Evolutionary conservation across 148 eudicot species (phyloP), one percentile per base, ranked within the genome.

Genomic region (Selenicereus undatus): DNA sequence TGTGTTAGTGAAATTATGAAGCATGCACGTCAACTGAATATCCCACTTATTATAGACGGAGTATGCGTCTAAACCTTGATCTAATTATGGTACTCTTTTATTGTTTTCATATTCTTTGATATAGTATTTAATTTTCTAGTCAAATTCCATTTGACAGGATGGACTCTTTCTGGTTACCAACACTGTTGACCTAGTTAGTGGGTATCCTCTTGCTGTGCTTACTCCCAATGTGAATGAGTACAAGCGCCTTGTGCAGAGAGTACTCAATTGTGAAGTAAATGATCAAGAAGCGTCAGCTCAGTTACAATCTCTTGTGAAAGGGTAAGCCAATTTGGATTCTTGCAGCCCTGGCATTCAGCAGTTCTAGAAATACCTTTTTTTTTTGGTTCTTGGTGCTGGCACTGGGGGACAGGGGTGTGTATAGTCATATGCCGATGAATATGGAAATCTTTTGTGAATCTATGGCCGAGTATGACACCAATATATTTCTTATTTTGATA

Each of bases 191-290:
- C 88, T 96, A 83, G 89, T 96, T 39, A 88, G 93, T 79, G 97
- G 92, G 77, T 96, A 96, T 86, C 90, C 94, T 39, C 85, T 93
- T 83, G 98, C 97, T 35, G 93, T 96, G 82, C 91, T 96, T 73
- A 93, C 99, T 24, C 99, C 99, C 51, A 96, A 96, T 85, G 85
- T 96, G 27, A 96, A 93, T 42, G 99, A 96, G 82, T 96, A 96
- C 87, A 92, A 92, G 80, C 97, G 95, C 71, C 99, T 96, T 83
- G 95, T 96, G 84, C 90, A 94, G 81, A 96, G 81, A 84, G 99
- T 96, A 82, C 87, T 96, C 58, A 84, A 88, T 76, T 82, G 93
- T 89, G 98, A 93, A 83, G 94, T 92, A 81, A 90, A 90, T 86
- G 93, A 89, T 81, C 84, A 83, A 85, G 90, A 90, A 79, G 90